Evolutionary conservation across 495 filamentous ascomycete genomes (phyloP), one percentile per base, ranked within the genome.

Genomic region (Tuber melanosporum): DNA sequence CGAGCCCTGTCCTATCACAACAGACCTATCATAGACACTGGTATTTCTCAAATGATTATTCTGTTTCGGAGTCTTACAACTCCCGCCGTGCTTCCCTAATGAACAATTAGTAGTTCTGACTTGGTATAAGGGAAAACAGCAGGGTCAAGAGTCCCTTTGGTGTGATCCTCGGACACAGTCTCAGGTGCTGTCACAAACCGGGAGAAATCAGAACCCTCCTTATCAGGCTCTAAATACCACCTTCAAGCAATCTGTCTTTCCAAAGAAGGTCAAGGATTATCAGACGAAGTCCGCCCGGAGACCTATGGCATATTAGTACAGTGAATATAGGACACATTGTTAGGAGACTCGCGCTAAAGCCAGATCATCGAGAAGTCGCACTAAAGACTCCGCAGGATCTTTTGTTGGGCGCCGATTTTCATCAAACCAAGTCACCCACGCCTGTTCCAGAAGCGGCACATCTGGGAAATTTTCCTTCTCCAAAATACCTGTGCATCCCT

Each of bases 401-500:
- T 97, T 97, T 52, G 94, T 93, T 83, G 94, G 95, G 77, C 92
- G 92, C 82, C 90, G 92, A 80, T 97, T 94, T 82, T 98, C 95
- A 81, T 98, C 95, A 3, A 97, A 87, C 19, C 96, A 95, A 6
- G 96, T 98, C 39, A 94, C 92, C 76, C 98, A 87, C 44, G 89
- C 89, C 86, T 92, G 91, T 83, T 99, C 95, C 4, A 93, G 88
- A 2, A 92, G 91, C 70, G 93, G 94, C 76, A 98, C 87, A 81
- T 98, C 96, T 66, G 90, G 87, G 8, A 99, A 87, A 80, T 97
- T 97, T 79, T 90, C 88, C 32, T 89, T 85, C 81, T 97, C 90
- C 80, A 98, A 99, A 69, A 91, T 88, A 76, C 92, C 92, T 95
- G 98, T 98, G 78, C 93, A 95, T 81, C 97, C 94, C 82, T 97